phyloP scores from a whole-genome alignment of 139 green algal genomes.

The Desmodesmus armatus region DNA sequence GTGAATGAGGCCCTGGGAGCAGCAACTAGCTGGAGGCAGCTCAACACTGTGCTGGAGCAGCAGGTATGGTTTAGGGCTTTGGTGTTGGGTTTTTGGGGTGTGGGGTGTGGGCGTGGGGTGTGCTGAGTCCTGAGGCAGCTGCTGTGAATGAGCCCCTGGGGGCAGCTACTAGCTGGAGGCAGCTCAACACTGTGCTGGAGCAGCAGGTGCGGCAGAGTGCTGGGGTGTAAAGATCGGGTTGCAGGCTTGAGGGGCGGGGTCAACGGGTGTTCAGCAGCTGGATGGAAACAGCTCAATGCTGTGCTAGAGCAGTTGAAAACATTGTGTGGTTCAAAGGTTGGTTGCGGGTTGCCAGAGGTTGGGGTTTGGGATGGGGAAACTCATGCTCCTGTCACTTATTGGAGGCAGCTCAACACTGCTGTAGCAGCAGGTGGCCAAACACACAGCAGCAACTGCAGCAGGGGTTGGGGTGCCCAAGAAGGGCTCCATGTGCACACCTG shows the following conservation, averaged over 20 bases:
- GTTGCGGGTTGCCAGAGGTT: too few species aligned
- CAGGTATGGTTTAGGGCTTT: constrained; percentile 16
- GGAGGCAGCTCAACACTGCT: constrained; percentile 9
- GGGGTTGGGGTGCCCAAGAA: too few species aligned
- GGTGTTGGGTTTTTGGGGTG: not conserved
- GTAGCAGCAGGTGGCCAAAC: not conserved
- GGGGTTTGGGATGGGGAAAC: not conserved
- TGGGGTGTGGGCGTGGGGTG: not conserved
- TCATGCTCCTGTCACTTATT: not conserved
- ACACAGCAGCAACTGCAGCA: not conserved
- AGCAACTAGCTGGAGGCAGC: constrained; percentile 18
- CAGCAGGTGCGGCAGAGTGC: constrained; percentile 36
- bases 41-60: constrained; percentile 41
- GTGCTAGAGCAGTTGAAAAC: constrained; percentile 41
- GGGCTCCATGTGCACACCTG: too few species aligned
- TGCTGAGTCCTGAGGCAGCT: not conserved
- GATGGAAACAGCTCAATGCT: constrained; percentile 31
- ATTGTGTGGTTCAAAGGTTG: too few species aligned
- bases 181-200: constrained; percentile 40
- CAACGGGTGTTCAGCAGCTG: not conserved
- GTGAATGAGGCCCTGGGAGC: constrained; percentile 7
- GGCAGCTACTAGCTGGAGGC: not conserved
- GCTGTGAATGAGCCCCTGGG: constrained; percentile 14
- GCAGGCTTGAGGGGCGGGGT: not conserved
- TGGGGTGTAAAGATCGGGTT: not conserved